Evolutionary conservation across 1,139 yeast species (phyloP).

Genomic region (Hyphopichia wangnamkhiaoensis): DNA sequence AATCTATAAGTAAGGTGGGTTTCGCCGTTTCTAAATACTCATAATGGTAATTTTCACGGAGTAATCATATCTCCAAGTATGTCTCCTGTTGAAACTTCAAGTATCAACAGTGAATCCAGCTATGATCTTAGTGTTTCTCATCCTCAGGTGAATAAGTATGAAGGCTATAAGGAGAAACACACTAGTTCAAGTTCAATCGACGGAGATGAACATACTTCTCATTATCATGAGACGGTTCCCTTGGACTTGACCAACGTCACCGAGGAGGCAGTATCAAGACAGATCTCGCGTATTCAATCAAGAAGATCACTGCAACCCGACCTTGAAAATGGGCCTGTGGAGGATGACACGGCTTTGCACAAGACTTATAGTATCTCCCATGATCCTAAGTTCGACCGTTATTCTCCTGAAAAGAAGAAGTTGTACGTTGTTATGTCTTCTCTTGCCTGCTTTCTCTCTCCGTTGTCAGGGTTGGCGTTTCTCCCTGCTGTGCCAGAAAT

Average conservation of each 20-base stretch:
- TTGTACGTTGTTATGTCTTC: conserved; percentile 17
- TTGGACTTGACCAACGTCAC: conserved; percentile 16
- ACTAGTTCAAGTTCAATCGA: background rate
- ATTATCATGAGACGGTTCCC: conserved; percentile 14
- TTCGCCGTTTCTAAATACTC: too few species aligned
- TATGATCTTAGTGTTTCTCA: too few species aligned
- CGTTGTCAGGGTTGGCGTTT: conserved; percentile 43
- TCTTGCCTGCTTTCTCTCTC: conserved; percentile 37
- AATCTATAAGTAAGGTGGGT: too few species aligned
- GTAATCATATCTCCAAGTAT: too few species aligned
- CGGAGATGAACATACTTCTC: background rate
- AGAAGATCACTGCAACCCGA: conserved; percentile 10
- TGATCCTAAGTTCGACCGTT: conserved; percentile 11
- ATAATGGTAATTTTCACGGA: too few species aligned
- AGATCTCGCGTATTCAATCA: conserved; percentile 17
- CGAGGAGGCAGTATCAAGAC: conserved; percentile 19
- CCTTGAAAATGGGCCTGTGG: background rate
- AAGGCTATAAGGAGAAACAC: too few species aligned
- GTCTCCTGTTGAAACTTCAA: too few species aligned
- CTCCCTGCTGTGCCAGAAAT: conserved; percentile 53
- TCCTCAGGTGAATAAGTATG: too few species aligned
- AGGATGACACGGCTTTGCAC: conserved; percentile 4
- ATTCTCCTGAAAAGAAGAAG: conserved; percentile 10
- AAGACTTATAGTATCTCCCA: conserved; percentile 7
- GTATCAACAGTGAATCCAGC: too few species aligned